phyloP scores from a whole-genome alignment of 2,329 filamentous ascomycete species.

The Trichoderma sp. region DNA sequence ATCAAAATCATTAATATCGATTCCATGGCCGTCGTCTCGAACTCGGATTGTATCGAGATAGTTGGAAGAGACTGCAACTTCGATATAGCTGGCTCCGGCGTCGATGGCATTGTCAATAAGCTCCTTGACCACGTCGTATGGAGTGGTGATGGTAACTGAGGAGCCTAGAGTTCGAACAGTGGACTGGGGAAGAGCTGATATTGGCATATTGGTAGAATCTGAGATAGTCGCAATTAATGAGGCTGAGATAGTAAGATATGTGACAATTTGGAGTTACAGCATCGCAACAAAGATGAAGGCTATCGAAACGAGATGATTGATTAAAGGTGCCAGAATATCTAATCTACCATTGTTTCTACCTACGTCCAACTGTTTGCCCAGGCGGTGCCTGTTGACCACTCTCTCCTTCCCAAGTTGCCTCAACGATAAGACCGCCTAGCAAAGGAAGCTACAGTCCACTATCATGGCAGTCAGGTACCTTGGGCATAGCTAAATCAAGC shows the following conservation, averaged over 20 bases:
- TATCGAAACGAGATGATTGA: background rate
- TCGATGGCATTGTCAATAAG: constrained; percentile 79
- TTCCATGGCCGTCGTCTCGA: constrained; percentile 74
- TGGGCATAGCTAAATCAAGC: background rate
- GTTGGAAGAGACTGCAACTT: constrained; percentile 66
- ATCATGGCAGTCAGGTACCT: background rate
- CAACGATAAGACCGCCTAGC: background rate
- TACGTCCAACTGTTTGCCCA: background rate
- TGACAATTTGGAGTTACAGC: background rate
- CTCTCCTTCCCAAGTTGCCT: background rate
- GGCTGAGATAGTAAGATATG: background rate
- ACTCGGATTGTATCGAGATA: constrained; percentile 72
- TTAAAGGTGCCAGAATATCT: background rate
- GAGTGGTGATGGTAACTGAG: constrained; percentile 61
- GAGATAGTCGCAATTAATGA: background rate
- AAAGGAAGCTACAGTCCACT: constrained; percentile 10
- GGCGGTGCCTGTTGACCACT: background rate
- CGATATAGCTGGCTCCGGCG: constrained; percentile 67
- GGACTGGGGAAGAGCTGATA: constrained; percentile 53
- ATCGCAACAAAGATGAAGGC: background rate
- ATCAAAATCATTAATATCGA: constrained; percentile 63
- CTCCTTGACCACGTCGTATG: constrained; percentile 71
- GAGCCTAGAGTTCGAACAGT: constrained; percentile 63
- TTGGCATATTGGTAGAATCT: constrained; percentile 48
- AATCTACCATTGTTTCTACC: background rate